Conservation (phyloP, 768 basidiomycete genomes). For the Rhizopogon sp. region DNA sequence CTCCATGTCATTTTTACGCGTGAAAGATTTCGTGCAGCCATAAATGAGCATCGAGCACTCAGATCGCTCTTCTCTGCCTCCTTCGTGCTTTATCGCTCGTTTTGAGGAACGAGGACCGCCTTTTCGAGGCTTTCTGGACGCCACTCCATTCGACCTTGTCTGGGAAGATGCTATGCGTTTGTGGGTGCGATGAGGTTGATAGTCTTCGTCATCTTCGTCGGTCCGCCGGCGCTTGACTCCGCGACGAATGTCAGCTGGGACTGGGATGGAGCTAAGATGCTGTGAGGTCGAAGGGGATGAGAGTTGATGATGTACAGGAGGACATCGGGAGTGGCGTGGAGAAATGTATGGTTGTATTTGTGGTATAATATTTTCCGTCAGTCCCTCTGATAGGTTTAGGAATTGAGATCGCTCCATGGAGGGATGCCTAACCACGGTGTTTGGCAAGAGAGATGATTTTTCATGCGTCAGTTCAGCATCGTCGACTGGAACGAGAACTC, state of each 20-base stretch:
- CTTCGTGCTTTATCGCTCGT: background rate
- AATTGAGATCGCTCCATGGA: background rate
- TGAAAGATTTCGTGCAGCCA: background rate
- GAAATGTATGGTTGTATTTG: background rate
- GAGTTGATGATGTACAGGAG: background rate
- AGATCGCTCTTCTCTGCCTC: background rate
- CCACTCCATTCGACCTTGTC: too few species aligned
- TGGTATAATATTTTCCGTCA: background rate
- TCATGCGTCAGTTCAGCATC: background rate
- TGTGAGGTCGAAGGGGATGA: background rate
- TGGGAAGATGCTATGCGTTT: background rate
- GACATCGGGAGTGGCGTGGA: background rate
- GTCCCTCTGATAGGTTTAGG: background rate
- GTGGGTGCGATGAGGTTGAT: background rate
- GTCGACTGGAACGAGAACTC: background rate
- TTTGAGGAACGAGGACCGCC: background rate
- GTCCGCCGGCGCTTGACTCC: background rate
- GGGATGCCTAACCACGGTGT: background rate
- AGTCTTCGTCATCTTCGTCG: background rate
- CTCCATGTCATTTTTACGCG: constrained; percentile 4
- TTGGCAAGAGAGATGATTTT: background rate
- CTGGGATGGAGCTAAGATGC: background rate
- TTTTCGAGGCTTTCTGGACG: background rate
- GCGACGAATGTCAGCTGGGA: background rate
- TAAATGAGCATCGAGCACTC: background rate